Evolutionary conservation across 2,329 filamentous ascomycete genomes (phyloP).

Genomic region (Fusarium pseudonygamai): DNA sequence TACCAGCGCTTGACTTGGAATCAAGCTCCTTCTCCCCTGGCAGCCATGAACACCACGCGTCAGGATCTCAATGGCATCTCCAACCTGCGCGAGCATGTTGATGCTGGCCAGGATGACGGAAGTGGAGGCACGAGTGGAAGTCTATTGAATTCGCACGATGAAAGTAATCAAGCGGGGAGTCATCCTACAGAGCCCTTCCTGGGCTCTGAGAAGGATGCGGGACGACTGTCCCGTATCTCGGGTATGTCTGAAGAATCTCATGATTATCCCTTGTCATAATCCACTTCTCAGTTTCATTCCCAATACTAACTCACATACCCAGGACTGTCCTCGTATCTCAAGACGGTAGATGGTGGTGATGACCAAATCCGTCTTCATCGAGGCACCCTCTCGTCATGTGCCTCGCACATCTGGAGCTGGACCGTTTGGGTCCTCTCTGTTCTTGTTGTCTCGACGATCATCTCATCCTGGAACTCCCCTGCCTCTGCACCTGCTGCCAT

Average conservation of each 20-base stretch:
- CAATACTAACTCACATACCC: neutral
- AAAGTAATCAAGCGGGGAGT: conserved; percentile 38
- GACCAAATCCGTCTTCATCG: conserved; percentile 49
- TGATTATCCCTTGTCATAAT: neutral
- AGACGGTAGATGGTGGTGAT: conserved; percentile 52
- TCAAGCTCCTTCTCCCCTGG: conserved; percentile 61
- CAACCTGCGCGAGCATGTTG: conserved; percentile 58
- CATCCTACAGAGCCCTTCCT: conserved; percentile 30
- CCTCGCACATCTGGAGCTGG: conserved; percentile 52
- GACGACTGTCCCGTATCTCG: conserved; percentile 43
- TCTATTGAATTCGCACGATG: conserved; percentile 36
- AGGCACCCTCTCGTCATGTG: conserved; percentile 44
- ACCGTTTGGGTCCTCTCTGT: conserved; percentile 55
- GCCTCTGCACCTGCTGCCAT: neutral
- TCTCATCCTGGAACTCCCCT: conserved; percentile 38
- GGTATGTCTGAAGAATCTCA: conserved; percentile 36
- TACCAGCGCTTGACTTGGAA: conserved; percentile 61
- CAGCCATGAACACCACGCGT: conserved; percentile 60
- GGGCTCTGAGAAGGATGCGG: conserved; percentile 38
- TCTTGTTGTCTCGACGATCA: conserved; percentile 48
- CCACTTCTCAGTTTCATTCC: neutral
- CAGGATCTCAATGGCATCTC: conserved; percentile 65
- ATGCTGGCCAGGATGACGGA: conserved; percentile 48
- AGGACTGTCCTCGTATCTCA: conserved; percentile 47
- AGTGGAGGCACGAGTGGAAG: conserved; percentile 40